Conservation (phyloP, 257 asterid species). For the Solanum microdontum region DNA sequence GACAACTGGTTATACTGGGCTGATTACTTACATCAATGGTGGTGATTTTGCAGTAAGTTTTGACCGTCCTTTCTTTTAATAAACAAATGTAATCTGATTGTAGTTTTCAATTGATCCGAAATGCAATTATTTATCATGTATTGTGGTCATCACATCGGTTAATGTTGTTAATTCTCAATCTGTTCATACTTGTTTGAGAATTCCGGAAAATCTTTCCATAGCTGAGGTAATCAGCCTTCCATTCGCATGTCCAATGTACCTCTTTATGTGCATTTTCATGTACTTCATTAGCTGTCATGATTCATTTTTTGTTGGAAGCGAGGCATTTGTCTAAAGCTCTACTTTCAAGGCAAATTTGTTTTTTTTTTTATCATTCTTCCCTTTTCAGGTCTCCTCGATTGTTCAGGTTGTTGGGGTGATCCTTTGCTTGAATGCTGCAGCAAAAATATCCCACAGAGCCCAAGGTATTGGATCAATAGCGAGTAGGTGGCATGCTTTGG, state of each 20-base stretch:
- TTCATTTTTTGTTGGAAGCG: neutral
- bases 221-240: neutral
- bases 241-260: neutral
- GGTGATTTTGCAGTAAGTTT: conserved; percentile 92
- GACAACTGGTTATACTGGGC: conserved; percentile 53
- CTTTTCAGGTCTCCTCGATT: conserved; percentile 42
- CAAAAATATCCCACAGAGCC: conserved; percentile 76
- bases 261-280: neutral
- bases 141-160: neutral
- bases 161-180: neutral
- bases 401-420: conserved; percentile 62
- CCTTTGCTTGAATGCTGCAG: conserved; percentile 68
- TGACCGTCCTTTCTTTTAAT: neutral
- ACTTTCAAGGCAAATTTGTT: neutral
- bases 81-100: neutral
- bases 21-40: conserved; percentile 49
- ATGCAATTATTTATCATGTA: neutral
- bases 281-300: neutral
- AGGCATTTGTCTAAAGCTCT: neutral
- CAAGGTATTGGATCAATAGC: conserved; percentile 62
- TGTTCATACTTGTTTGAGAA: neutral
- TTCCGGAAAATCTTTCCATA: neutral
- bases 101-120: neutral
- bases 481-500: conserved; percentile 65
- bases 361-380: neutral